Evolutionary conservation across 1,139 yeast genomes (phyloP).

Genomic region (Saccharomycopsis hybrid): DNA sequence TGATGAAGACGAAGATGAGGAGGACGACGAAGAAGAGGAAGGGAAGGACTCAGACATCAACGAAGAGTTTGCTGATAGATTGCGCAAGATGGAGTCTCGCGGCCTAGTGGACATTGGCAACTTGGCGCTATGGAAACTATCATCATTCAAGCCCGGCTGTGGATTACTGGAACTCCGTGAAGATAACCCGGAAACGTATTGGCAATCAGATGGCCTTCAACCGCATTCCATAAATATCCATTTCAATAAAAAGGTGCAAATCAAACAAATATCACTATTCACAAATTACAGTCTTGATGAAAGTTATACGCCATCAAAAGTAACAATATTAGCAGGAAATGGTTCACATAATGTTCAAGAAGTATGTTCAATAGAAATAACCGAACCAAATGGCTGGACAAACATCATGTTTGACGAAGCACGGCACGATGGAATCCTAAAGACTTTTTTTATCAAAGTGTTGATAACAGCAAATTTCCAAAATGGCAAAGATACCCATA

Average conservation of each 20-base stretch:
- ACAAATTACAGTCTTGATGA: conserved; percentile 68
- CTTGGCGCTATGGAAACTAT: conserved; percentile 79
- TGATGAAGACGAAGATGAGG: conserved; percentile 21
- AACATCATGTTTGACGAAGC: conserved; percentile 61
- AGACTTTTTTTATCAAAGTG: conserved; percentile 67
- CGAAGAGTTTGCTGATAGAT: conserved; percentile 41
- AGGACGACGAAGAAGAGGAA: conserved; percentile 22
- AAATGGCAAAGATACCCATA: conserved; percentile 93
- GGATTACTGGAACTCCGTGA: conserved; percentile 68
- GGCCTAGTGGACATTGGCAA: conserved; percentile 72
- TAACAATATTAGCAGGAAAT: conserved; percentile 72
- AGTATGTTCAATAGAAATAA: conserved; percentile 59
- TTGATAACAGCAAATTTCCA: conserved; percentile 80
- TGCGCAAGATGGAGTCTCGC: conserved; percentile 48
- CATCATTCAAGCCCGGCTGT: conserved; percentile 67
- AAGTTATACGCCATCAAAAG: conserved; percentile 81
- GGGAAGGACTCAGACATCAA: conserved; percentile 17
- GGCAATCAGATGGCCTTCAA: conserved; percentile 97
- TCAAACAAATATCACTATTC: conserved; percentile 68
- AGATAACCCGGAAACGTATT: conserved; percentile 66
- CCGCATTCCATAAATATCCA: conserved; percentile 82
- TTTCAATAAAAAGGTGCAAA: conserved; percentile 69
- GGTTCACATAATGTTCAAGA: conserved; percentile 79
- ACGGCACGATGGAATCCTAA: conserved; percentile 52
- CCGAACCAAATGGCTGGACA: conserved; percentile 84